Evolutionary conservation across 495 filamentous ascomycete species (phyloP).

Genomic region (Lasiosphaeria ovina): DNA sequence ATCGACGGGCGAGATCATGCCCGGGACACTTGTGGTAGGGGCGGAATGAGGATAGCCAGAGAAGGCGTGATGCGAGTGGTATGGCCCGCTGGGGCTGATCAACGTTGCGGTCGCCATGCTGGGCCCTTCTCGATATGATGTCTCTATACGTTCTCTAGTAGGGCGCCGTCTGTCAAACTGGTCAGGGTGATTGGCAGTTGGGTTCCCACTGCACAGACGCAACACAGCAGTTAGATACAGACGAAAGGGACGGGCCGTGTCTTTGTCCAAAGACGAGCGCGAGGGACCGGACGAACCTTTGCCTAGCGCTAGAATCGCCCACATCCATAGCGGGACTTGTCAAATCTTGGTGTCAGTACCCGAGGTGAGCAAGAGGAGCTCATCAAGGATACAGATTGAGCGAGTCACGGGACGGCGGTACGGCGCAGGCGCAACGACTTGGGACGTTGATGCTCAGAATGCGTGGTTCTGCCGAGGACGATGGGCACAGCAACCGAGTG

Average conservation of each 20-base stretch:
- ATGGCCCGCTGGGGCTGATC: constrained; percentile 45
- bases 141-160: constrained; percentile 34
- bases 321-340: constrained; percentile 50
- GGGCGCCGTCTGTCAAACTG: constrained; percentile 30
- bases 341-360: constrained; percentile 13
- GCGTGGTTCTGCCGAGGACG: too few relatives aligned
- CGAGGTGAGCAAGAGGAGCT: constrained; percentile 16
- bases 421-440: not conserved
- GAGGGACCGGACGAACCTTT: constrained; percentile 38
- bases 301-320: constrained; percentile 47
- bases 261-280: not conserved
- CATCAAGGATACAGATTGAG: constrained; percentile 11
- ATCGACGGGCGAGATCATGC: constrained; percentile 48
- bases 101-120: constrained; percentile 49
- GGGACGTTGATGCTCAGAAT: not conserved
- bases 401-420: not conserved
- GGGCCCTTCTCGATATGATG: constrained; percentile 37
- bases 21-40: constrained; percentile 34
- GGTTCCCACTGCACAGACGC: constrained; percentile 27
- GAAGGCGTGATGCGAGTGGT: constrained; percentile 33
- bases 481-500: too few relatives aligned
- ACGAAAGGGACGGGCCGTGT: not conserved
- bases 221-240: constrained; percentile 13
- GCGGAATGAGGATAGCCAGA: constrained; percentile 39
- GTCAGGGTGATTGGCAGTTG: constrained; percentile 32